A percentile compares a stretch with the other conserved stretches of the same genome.
Evolutionary conservation across 371 early-diverging fungal genomes (phyloP).

Genomic region (Choanephora cucurbitarum): DNA sequence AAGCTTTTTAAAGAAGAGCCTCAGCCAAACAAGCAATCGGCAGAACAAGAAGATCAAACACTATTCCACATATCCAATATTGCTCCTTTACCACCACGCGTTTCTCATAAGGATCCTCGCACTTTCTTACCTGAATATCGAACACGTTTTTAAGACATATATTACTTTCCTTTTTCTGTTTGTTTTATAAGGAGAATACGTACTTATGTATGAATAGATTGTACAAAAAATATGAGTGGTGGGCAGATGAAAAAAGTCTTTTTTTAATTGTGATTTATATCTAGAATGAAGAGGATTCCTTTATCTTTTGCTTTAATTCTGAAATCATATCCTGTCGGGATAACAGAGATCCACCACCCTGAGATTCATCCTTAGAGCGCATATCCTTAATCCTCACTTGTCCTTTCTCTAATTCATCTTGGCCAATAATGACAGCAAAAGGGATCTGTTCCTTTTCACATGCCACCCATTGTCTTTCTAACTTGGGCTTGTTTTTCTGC

Average conservation of each 20-base stretch:
- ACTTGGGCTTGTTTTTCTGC: conserved; percentile 89
- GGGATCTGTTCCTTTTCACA: conserved; percentile 90
- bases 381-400: conserved; percentile 87
- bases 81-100: conserved; percentile 1
- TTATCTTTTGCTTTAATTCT: conserved; percentile 48
- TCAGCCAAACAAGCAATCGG: neutral
- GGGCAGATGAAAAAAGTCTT: neutral
- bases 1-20: no score
- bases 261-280: neutral
- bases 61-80: neutral
- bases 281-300: neutral
- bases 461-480: conserved; percentile 77
- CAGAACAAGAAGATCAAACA: neutral
- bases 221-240: no score
- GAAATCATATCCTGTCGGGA: conserved; percentile 64
- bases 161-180: conserved; percentile 2
- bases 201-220: no score
- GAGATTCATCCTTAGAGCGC: conserved; percentile 60
- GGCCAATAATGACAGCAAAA: conserved; percentile 85
- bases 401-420: conserved; percentile 75
- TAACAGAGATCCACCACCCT: conserved; percentile 59
- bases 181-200: no score
- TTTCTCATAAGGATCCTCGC: neutral
- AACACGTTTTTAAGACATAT: neutral
- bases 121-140: neutral